Conservation (phyloP, 2,329 filamentous ascomycete species). For the Apiospora malaysiana region DNA sequence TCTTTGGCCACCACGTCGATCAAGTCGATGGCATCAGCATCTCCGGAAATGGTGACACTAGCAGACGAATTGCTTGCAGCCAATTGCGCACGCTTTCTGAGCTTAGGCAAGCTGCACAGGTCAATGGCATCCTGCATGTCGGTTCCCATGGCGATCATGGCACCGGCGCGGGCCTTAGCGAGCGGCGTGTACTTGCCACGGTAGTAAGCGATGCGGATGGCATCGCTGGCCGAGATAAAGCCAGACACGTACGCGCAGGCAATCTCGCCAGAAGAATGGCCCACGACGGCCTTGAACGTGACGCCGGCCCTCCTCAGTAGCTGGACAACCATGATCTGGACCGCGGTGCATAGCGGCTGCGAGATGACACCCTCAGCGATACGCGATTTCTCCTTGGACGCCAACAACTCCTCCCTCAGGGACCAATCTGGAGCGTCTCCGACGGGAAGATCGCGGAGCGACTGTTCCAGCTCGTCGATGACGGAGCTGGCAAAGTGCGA, state of each 20-base stretch:
- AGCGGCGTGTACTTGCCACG: conserved; percentile 44
- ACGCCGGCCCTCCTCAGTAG: conserved; percentile 40
- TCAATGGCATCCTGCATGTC: conserved; percentile 41
- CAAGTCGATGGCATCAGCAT: conserved; percentile 35
- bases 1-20: conserved; percentile 22
- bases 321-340: conserved; percentile 47
- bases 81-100: too few relatives aligned
- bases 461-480: background rate
- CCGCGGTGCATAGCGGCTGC: conserved; percentile 45
- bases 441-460: background rate
- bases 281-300: conserved; percentile 45
- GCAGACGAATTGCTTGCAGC: conserved; percentile 43
- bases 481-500: background rate
- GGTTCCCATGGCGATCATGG: conserved; percentile 55
- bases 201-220: conserved; percentile 52
- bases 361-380: conserved; percentile 37
- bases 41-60: conserved; percentile 46
- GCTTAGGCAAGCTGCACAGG: too few relatives aligned
- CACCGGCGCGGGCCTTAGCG: conserved; percentile 40
- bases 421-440: conserved; percentile 23
- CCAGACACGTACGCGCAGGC: conserved; percentile 56
- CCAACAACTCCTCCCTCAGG: conserved; percentile 19
- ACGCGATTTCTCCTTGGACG: conserved; percentile 7
- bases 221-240: conserved; percentile 45
- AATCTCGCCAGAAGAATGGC: conserved; percentile 58